These are phyloP conservation scores for Lepidium sativum DNA, from an alignment of 345 rosid species.

Conservation along the genomic window DNA sequence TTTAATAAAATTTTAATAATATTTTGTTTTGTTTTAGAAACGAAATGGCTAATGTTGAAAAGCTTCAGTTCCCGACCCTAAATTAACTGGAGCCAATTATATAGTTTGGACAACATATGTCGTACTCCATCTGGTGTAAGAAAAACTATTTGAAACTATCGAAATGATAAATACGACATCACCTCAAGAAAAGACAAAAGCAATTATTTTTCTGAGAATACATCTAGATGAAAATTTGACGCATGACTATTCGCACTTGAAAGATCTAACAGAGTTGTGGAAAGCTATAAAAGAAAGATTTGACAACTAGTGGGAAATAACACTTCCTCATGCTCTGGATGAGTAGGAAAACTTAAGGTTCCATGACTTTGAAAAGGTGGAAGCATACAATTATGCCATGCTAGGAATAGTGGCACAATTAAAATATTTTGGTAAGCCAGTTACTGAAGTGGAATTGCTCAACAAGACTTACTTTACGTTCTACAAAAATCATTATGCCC, in stretches of 20 bases:
- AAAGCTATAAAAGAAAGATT: neutral
- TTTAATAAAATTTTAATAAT: too few species aligned
- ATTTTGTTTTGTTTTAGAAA: neutral
- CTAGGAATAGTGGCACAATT: too few species aligned
- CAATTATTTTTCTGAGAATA: too few species aligned
- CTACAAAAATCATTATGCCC: too few species aligned
- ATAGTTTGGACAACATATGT: neutral
- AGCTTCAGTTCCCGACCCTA: neutral
- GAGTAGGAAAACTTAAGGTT: neutral
- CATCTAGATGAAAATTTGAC: too few species aligned
- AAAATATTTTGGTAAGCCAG: too few species aligned
- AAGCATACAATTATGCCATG: neutral
- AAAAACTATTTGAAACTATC: too few species aligned
- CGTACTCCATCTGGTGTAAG: neutral
- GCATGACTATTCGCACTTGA: neutral
- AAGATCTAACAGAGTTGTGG: neutral
- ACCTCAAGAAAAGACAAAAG: too few species aligned
- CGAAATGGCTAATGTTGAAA: neutral
- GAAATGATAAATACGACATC: too few species aligned
- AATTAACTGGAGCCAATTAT: neutral
- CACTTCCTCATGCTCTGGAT: neutral
- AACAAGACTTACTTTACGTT: too few species aligned
- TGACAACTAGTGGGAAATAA: neutral
- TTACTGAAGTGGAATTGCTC: too few species aligned
- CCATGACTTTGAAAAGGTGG: neutral